Conservation (phyloP, 805 yeast genomes). For the Yamadazyma takamatsuzukensis region DNA sequence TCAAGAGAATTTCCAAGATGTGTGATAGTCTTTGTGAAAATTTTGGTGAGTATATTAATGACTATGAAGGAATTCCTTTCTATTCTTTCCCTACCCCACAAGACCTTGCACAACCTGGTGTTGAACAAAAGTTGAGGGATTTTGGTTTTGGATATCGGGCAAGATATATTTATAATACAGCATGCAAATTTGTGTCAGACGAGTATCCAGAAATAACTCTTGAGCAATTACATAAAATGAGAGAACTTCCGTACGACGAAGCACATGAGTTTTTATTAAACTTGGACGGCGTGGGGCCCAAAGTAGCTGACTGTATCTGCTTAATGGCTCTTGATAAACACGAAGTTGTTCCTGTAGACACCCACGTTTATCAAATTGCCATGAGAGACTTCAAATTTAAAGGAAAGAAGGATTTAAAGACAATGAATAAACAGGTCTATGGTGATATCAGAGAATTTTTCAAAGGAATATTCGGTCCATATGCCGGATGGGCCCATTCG, state of each 20-base stretch:
- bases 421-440: constrained; percentile 51
- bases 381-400: constrained; percentile 69
- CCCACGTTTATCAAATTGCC: constrained; percentile 91
- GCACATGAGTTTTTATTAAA: constrained; percentile 59
- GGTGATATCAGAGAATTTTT: constrained; percentile 57
- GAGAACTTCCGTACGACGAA: constrained; percentile 44
- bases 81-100: constrained; percentile 74
- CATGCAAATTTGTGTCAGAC: constrained; percentile 47
- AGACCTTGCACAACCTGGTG: constrained; percentile 34
- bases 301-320: constrained; percentile 95
- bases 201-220: constrained; percentile 31
- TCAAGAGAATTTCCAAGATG: constrained; percentile 89
- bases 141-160: constrained; percentile 90
- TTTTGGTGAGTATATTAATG: constrained; percentile 60
- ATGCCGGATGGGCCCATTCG: constrained; percentile 99
- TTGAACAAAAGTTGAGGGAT: constrained; percentile 41
- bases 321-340: constrained; percentile 86
- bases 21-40: constrained; percentile 71
- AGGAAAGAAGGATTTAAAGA: constrained; percentile 35
- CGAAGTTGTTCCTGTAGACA: constrained; percentile 90
- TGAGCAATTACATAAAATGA: constrained; percentile 37
- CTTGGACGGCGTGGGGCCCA: constrained; percentile 91
- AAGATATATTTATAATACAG: constrained; percentile 77
- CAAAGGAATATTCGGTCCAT: constrained; percentile 73
- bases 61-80: constrained; percentile 51